phyloP scores from a whole-genome alignment of 352 stramenopile genomes.

The Globisporangium takayamanum region DNA sequence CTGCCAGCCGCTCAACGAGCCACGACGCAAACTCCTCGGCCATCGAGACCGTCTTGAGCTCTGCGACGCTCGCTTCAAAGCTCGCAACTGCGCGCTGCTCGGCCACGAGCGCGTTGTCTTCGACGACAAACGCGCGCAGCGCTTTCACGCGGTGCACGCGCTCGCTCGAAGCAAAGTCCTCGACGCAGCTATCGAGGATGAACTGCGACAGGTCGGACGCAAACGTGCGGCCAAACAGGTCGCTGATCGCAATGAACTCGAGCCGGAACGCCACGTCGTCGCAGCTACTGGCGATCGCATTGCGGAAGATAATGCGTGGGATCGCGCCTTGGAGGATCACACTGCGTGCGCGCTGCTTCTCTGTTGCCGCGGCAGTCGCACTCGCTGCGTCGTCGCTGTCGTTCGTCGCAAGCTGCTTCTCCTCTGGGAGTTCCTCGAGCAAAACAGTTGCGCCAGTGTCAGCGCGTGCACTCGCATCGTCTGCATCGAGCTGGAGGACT shows the following conservation, averaged over 20 bases:
- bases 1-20: conserved; percentile 49
- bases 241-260: conserved; percentile 66
- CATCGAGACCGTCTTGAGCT: conserved; percentile 40
- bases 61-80: conserved; percentile 51
- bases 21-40: conserved; percentile 62
- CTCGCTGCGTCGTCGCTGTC: conserved; percentile 15
- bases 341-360: conserved; percentile 56
- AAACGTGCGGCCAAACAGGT: conserved; percentile 60
- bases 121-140: conserved; percentile 38
- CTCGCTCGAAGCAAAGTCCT: conserved; percentile 52
- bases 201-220: conserved; percentile 61
- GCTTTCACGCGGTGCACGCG: conserved; percentile 47
- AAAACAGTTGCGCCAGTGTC: conserved; percentile 34
- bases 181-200: conserved; percentile 53
- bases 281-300: conserved; percentile 54
- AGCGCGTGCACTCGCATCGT: conserved; percentile 15
- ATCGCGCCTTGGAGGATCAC: conserved; percentile 78
- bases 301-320: conserved; percentile 76
- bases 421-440: conserved; percentile 54
- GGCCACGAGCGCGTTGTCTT: conserved; percentile 26
- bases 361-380: conserved; percentile 20
- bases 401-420: conserved; percentile 23
- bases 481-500: conserved; percentile 67
- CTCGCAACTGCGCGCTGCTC: conserved; percentile 42
- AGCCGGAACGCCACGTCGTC: conserved; percentile 67